Percentiles rank a stretch among this genome's conserved stretches.
Conservation (phyloP, 768 basidiomycete species). For the Tulasnella sp. region DNA sequence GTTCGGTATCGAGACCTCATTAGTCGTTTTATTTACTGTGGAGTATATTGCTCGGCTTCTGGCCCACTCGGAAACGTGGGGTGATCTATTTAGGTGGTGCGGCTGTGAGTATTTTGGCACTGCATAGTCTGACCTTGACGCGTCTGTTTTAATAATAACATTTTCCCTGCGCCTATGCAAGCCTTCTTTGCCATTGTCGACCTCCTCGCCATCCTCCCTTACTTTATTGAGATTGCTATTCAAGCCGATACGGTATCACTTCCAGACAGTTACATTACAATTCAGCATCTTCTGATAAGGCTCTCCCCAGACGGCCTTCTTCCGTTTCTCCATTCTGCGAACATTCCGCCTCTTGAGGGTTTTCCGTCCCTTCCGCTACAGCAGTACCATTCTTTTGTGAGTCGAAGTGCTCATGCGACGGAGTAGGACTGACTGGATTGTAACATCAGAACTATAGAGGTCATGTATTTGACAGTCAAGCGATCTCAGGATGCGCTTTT, state of each 20-base stretch:
- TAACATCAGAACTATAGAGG: slow-evolving; percentile 81
- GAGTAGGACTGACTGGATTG: neutral
- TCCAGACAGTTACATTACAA: no score
- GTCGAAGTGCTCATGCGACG: no score
- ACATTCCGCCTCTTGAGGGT: slow-evolving; percentile 84
- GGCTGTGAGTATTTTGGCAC: slow-evolving; percentile 39
- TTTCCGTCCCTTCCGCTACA: slow-evolving; percentile 81
- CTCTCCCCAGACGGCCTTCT: slow-evolving; percentile 55
- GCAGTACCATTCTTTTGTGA: slow-evolving; percentile 68
- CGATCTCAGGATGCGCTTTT: slow-evolving; percentile 78
- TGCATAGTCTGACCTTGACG: neutral
- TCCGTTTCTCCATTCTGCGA: slow-evolving; percentile 82
- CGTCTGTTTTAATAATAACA: no score
- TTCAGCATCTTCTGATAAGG: neutral
- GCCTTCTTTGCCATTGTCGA: slow-evolving; percentile 84
- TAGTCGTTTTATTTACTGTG: slow-evolving; percentile 77
- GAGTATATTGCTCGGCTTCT: slow-evolving; percentile 65
- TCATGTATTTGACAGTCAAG: slow-evolving; percentile 83
- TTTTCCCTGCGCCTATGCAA: no score
- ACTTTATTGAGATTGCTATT: slow-evolving; percentile 75
- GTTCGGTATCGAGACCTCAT: slow-evolving; percentile 78
- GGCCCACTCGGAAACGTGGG: slow-evolving; percentile 65
- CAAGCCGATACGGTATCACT: slow-evolving; percentile 75
- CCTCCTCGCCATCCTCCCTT: slow-evolving; percentile 73
- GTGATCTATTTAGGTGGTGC: slow-evolving; percentile 49